Evolutionary conservation across 169 alveolate genomes (phyloP).

Genomic region (Eimeria necatrix): DNA sequence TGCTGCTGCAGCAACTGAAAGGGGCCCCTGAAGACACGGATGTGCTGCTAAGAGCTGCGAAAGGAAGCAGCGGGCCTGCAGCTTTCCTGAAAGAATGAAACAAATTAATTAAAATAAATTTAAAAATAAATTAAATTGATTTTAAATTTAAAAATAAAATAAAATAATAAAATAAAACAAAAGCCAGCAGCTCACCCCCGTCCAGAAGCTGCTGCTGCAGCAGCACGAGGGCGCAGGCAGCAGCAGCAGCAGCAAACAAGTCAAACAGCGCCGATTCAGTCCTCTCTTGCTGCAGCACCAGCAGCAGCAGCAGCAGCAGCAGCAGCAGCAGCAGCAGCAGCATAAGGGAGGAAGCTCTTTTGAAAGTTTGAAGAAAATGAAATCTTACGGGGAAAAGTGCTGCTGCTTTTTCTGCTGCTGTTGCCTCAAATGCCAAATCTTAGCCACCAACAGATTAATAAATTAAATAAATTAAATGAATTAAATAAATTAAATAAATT

Average conservation of each 20-base stretch:
- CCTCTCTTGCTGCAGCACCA: not conserved
- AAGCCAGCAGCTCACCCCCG: not conserved
- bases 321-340: conserved; percentile 11
- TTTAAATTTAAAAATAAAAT: not conserved
- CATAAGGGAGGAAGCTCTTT: not conserved
- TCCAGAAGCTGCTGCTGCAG: not conserved
- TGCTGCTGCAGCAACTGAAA: not conserved
- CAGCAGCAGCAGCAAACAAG: conserved; percentile 1
- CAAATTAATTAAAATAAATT: no score
- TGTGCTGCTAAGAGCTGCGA: not conserved
- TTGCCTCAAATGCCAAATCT: no score
- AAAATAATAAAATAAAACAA: not conserved
- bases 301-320: not conserved
- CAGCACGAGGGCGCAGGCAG: not conserved
- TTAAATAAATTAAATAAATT: no score
- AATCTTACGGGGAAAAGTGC: not conserved
- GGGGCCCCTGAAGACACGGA: not conserved
- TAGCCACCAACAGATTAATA: no score
- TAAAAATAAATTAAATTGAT: no score
- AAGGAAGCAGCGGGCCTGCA: not conserved
- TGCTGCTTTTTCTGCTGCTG: no score
- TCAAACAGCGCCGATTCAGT: not conserved
- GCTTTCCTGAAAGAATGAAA: not conserved
- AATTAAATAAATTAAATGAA: no score
- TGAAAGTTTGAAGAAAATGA: not conserved